Conservation (phyloP, 2,329 filamentous ascomycete species). For the Phialophora chinensis region DNA sequence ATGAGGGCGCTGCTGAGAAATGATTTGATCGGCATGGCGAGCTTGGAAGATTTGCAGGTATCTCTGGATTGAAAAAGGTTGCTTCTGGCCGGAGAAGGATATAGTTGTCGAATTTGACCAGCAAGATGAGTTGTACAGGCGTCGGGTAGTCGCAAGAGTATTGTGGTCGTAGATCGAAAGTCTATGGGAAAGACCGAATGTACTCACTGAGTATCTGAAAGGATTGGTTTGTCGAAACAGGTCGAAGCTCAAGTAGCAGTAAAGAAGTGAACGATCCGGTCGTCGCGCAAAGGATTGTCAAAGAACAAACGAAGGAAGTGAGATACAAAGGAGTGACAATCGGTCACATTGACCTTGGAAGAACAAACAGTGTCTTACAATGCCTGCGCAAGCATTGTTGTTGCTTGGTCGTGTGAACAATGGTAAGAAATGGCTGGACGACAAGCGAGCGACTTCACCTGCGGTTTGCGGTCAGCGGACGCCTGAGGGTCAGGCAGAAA, state of each 20-base stretch:
- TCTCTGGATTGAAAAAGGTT: background rate
- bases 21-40: slow-evolving; percentile 27
- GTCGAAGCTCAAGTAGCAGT: slow-evolving; percentile 22
- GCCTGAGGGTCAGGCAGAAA: slow-evolving; percentile 20
- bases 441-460: slow-evolving; percentile 33
- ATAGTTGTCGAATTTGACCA: slow-evolving; percentile 5
- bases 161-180: slow-evolving; percentile 4
- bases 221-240: slow-evolving; percentile 22
- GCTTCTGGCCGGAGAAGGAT: slow-evolving; percentile 5
- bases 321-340: slow-evolving; percentile 35
- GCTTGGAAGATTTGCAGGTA: slow-evolving; percentile 8
- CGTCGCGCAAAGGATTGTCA: slow-evolving; percentile 31
- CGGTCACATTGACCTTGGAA: slow-evolving; percentile 28
- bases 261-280: slow-evolving; percentile 20
- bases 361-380: slow-evolving; percentile 35
- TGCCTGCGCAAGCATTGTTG: slow-evolving; percentile 36
- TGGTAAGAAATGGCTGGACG: slow-evolving; percentile 30
- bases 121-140: slow-evolving; percentile 15
- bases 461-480: slow-evolving; percentile 15
- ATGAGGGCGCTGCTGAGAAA: slow-evolving; percentile 41
- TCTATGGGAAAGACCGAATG: slow-evolving; percentile 21
- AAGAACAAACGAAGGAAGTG: slow-evolving; percentile 31
- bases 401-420: slow-evolving; percentile 28
- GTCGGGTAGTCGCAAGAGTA: background rate
- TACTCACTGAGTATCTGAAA: slow-evolving; percentile 27